A percentile compares a stretch with the other conserved stretches of the same genome.
phyloP scores from a whole-genome alignment of 2,329 filamentous ascomycete species.

The Coniochaeta pulveracea region DNA sequence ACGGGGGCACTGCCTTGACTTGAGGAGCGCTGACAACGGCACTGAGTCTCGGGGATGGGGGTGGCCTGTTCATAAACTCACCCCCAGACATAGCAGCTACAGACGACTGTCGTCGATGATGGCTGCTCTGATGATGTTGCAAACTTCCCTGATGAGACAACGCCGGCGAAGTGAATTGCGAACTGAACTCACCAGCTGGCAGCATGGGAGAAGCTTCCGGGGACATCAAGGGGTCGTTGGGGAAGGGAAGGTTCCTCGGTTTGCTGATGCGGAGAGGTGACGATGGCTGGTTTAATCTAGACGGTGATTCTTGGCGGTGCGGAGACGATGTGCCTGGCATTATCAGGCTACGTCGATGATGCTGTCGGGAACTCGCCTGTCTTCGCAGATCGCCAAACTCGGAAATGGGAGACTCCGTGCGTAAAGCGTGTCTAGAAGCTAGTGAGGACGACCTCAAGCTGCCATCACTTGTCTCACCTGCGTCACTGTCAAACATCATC shows the following conservation, averaged over 20 bases:
- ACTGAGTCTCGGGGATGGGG: conserved; percentile 71
- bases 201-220: conserved; percentile 86
- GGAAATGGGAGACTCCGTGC: conserved; percentile 83
- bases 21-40: conserved; percentile 70
- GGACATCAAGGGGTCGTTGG: conserved; percentile 60
- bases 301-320: conserved; percentile 80
- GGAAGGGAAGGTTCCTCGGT: conserved; percentile 51
- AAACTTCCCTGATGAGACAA: conserved; percentile 38
- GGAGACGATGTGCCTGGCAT: conserved; percentile 63
- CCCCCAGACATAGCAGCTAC: conserved; percentile 62
- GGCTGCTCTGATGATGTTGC: conserved; percentile 21
- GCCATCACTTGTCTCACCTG: conserved; percentile 76
- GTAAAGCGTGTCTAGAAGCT: conserved; percentile 52
- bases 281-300: conserved; percentile 60
- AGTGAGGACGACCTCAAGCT: conserved; percentile 74
- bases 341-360: conserved; percentile 78
- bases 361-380: conserved; percentile 67
- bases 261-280: conserved; percentile 82
- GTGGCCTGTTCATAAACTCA: conserved; percentile 51
- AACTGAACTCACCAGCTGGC: conserved; percentile 69
- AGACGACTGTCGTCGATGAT: conserved; percentile 65
- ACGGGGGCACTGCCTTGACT: conserved; percentile 79
- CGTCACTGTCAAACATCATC: conserved; percentile 72
- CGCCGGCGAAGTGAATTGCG: conserved; percentile 69
- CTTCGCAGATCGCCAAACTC: conserved; percentile 69